Percentiles rank a stretch among this genome's conserved stretches.
Conservation (phyloP, 495 filamentous ascomycete species). For the Tuber aestivum region DNA sequence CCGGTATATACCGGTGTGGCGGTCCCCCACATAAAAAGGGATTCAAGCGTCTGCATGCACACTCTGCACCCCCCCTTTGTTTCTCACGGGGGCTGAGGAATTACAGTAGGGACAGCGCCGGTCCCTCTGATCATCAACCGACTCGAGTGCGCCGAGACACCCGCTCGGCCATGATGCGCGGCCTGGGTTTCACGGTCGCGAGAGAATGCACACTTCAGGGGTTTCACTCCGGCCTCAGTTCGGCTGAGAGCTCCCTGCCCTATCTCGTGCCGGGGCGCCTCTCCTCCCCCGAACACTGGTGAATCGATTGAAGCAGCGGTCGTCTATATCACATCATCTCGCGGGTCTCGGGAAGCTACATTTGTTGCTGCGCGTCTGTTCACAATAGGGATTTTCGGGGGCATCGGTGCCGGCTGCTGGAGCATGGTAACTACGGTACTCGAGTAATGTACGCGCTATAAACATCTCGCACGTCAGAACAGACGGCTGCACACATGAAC, state of each 20-base stretch:
- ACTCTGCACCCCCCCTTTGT: neutral
- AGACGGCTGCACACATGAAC: neutral
- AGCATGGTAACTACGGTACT: neutral
- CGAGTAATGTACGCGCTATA: neutral
- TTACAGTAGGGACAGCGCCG: neutral
- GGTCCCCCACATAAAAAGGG: neutral
- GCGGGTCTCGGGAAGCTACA: neutral
- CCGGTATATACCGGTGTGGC: neutral
- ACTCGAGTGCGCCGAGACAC: neutral
- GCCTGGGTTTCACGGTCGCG: neutral
- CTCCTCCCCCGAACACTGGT: neutral
- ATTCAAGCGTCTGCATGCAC: neutral
- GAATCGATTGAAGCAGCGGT: neutral
- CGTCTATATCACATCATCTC: neutral
- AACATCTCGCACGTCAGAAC: neutral
- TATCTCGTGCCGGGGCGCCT: neutral
- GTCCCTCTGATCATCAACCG: neutral
- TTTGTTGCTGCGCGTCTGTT: too few species aligned
- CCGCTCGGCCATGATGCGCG: neutral
- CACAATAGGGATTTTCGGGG: neutral
- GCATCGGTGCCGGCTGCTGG: neutral
- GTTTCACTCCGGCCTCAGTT: neutral
- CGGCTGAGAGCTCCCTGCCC: neutral
- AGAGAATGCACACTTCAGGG: neutral
- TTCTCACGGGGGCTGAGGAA: neutral